phyloP scores from a whole-genome alignment of 805 yeast genomes.

The Candida cerambycidarum region DNA sequence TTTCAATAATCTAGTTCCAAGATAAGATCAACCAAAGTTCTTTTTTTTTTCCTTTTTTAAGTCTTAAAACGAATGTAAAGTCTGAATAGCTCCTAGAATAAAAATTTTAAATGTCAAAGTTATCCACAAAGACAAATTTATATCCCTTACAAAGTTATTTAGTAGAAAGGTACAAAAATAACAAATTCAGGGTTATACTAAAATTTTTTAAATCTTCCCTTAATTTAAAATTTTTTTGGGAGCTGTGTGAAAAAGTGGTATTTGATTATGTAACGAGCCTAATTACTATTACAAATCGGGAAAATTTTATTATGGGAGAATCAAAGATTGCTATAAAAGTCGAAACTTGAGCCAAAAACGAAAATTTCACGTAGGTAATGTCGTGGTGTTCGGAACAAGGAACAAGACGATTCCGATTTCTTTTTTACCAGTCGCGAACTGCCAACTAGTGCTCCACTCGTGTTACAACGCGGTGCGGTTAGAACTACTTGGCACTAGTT shows the following conservation, averaged over 20 bases:
- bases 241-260: constrained; percentile 1
- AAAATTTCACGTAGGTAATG: constrained; percentile 8
- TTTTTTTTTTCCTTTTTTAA: constrained; percentile 1
- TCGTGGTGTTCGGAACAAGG: neutral
- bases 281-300: constrained; percentile 7
- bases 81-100: neutral
- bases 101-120: constrained; percentile 4
- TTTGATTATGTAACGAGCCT: neutral
- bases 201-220: neutral
- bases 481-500: too few relatives aligned
- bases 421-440: neutral
- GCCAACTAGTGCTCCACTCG: too few relatives aligned
- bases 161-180: constrained; percentile 1
- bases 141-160: constrained; percentile 1
- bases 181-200: neutral
- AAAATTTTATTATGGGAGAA: constrained; percentile 3
- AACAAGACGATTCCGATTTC: constrained; percentile 1
- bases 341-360: constrained; percentile 5
- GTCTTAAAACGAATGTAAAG: constrained; percentile 7
- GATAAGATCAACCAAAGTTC: neutral
- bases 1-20: neutral
- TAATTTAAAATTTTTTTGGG: neutral
- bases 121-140: constrained; percentile 5
- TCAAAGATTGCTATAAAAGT: constrained; percentile 5
- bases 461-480: too few relatives aligned